phyloP scores from a whole-genome alignment of 352 stramenopile species.

The Phytophthora syringae region DNA sequence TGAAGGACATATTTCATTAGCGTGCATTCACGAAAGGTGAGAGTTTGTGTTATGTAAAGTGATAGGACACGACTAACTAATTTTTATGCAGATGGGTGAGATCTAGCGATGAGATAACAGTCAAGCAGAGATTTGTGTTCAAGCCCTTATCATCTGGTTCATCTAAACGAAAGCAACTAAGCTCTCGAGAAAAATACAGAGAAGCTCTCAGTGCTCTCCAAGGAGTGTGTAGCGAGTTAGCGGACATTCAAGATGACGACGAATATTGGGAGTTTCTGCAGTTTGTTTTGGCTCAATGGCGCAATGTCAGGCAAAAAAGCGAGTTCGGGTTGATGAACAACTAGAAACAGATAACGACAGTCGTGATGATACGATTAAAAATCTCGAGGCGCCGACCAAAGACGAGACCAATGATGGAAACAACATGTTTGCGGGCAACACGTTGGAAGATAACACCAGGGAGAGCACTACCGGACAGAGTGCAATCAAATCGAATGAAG shows the following conservation, averaged over 20 bases:
- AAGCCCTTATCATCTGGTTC: not conserved
- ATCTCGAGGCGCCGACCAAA: too few relatives aligned
- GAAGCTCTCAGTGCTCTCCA: conserved; percentile 7
- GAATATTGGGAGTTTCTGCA: conserved; percentile 10
- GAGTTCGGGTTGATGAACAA: not conserved
- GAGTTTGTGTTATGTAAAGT: too few relatives aligned
- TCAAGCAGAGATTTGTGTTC: not conserved
- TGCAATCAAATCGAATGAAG: too few relatives aligned
- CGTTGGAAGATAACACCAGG: too few relatives aligned
- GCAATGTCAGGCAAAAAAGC: conserved; percentile 6
- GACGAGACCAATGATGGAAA: too few relatives aligned
- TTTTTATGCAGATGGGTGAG: too few relatives aligned
- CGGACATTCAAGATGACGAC: conserved; percentile 10
- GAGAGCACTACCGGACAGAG: too few relatives aligned
- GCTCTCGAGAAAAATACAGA: conserved; percentile 11
- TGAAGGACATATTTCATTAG: not conserved
- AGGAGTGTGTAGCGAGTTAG: conserved; percentile 6
- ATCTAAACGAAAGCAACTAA: not conserved
- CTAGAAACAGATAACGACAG: too few relatives aligned
- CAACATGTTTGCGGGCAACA: too few relatives aligned
- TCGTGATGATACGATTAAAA: too few relatives aligned
- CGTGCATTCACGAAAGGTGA: not conserved
- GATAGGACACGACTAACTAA: too few relatives aligned
- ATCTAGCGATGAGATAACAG: not conserved
- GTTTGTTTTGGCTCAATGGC: conserved; percentile 8